Evolutionary conservation across 1,284 basidiomycete genomes (phyloP), one percentile per base, ranked within the genome.

Genomic region (Apiotrichum montevideense): DNA sequence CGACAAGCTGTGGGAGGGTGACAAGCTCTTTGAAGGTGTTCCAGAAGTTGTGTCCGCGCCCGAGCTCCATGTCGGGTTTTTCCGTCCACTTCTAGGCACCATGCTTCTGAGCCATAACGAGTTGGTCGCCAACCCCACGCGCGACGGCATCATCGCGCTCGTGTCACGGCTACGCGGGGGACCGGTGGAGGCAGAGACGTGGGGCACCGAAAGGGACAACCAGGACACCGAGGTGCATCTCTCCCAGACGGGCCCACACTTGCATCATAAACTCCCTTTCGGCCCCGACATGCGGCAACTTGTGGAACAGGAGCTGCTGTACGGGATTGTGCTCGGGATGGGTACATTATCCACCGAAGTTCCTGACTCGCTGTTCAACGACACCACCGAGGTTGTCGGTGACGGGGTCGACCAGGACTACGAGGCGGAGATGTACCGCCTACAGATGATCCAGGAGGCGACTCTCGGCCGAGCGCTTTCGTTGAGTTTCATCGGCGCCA

Each of bases 21-120:
- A 10, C 4, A 14, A 14, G 37, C 10, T 39, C 37, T 29, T 13
- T 7, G 41, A 42, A 42, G 41, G 11, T 15, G 14, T 29, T 8
- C 33, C 21, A 34, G 45, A 53, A 8, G 14, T 70, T 1, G 57
- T 71, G 4, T 70, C 71, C 42, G 65, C 69, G 21, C 81, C 85
- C 0, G 69, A 76, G 39, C 84, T 97, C 52, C 83, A 85, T 50
- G 88, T 92, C 4, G 85, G 87, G 65, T 84, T 87, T 8, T 97
- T 98, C 77, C 95, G 93, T 2, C 90, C 92, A 5, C 85, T 97
- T 51, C 81, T 98, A 15, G 93, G 90, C 51, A 88, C 90, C 0
- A 79, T 98, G 41, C 80, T 98, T 29, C 83, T 96, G 54, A 92
- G 87, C 70, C 82, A 86, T 11, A 91, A 90, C 69, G 81, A 82